Evolutionary conservation across 257 asterid genomes (phyloP).

Genomic region (Nyctanthes arbortristis): DNA sequence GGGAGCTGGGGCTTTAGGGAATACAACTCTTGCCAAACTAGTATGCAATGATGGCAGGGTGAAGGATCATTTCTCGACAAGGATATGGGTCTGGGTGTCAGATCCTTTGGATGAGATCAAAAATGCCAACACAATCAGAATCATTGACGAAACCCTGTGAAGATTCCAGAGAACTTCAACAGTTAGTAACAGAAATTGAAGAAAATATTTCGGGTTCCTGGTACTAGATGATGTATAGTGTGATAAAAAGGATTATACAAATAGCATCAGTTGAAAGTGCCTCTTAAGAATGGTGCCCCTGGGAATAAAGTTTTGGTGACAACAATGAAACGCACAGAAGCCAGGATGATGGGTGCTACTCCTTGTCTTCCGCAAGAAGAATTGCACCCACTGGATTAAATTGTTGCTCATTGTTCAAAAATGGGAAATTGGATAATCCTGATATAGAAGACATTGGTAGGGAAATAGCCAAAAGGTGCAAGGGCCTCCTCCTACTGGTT

Average conservation of each 20-base stretch:
- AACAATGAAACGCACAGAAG: slow-evolving; percentile 25
- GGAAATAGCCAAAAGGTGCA: slow-evolving; percentile 34
- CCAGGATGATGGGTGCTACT: slow-evolving; percentile 23
- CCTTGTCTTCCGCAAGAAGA: no score
- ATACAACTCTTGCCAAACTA: slow-evolving; percentile 10
- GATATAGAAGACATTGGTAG: slow-evolving; percentile 21
- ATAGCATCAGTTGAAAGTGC: slow-evolving; percentile 29
- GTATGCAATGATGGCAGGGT: not conserved
- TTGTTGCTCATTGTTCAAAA: slow-evolving; percentile 28
- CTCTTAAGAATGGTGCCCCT: slow-evolving; percentile 20
- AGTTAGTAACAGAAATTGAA: slow-evolving; percentile 23
- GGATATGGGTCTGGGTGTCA: slow-evolving; percentile 10
- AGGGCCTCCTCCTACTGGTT: slow-evolving; percentile 37
- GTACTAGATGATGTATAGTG: slow-evolving; percentile 40
- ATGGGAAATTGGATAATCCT: slow-evolving; percentile 11
- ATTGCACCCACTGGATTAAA: slow-evolving; percentile 22
- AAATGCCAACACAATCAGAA: slow-evolving; percentile 38
- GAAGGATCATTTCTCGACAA: not conserved
- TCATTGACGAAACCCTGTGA: slow-evolving; percentile 10
- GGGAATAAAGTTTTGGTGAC: slow-evolving; percentile 38
- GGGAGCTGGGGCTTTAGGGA: not conserved
- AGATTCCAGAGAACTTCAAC: slow-evolving; percentile 15
- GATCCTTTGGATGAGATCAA: slow-evolving; percentile 34
- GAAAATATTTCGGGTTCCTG: slow-evolving; percentile 10
- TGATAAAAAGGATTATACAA: slow-evolving; percentile 4